phyloP scores from a whole-genome alignment of 257 asterid species.

The Petrea volubilis region DNA sequence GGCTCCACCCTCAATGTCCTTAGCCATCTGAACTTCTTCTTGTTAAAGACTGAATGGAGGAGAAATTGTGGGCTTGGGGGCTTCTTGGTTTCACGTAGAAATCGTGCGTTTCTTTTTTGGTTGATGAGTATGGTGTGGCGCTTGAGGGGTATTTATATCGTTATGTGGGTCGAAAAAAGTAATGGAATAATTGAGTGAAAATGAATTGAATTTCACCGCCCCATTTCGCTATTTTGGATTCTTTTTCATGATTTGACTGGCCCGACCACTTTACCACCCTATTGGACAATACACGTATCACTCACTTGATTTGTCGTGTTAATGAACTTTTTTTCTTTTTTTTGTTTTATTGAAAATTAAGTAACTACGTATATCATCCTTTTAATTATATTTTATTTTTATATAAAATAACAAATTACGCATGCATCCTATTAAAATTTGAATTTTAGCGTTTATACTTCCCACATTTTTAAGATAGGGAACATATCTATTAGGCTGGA shows the following conservation, averaged over 20 bases:
- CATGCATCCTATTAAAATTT: no score
- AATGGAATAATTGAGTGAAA: constrained; percentile 13
- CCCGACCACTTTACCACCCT: constrained; percentile 13
- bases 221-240: constrained; percentile 19
- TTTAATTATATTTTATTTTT: no score
- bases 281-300: not conserved
- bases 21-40: constrained; percentile 35
- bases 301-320: not conserved
- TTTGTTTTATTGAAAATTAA: no score
- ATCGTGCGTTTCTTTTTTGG: not conserved
- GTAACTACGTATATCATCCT: no score
- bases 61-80: not conserved
- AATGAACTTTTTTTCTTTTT: not conserved
- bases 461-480: no score
- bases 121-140: constrained; percentile 20
- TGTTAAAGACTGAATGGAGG: not conserved
- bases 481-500: no score
- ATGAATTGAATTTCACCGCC: constrained; percentile 35
- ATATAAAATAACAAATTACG: no score
- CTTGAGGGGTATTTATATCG: constrained; percentile 45
- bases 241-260: constrained; percentile 8
- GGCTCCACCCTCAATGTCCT: constrained; percentile 54
- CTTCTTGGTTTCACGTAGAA: not conserved
- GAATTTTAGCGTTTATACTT: no score
- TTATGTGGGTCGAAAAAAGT: not conserved